Base-by-base conservation (phyloP, 768 basidiomycete genomes). In the Tephrocybe sp. region DNA sequence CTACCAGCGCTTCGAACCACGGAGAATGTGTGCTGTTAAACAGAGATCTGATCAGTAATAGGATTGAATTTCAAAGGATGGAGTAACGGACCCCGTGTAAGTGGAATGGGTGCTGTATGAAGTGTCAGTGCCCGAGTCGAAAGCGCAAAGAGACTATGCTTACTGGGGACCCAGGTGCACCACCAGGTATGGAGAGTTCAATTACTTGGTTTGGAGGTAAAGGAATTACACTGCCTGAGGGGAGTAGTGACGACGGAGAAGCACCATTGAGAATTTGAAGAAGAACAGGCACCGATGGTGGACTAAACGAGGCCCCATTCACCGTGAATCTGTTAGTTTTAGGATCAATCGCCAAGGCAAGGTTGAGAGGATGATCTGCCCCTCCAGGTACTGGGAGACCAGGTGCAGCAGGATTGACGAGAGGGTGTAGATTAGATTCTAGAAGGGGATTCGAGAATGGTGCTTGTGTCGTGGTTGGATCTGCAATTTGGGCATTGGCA, bases 41-140 rank as follows among this genome's bases (percentile, higher is more conserved):
- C 9, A 19, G 16, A 16, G 14, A 2, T 19, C 16, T 38, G 36
- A 39, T 11, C 32, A 20, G 17, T 13, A 39, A 12, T 0, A 22
- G 69, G 13, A 63, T 62, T 12, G 80, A 23, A 14, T n/a, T n/a
- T n/a, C n/a, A 45, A n/a, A 32, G 26, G 30, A 43, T n/a, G 6
- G 14, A 46, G 34, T 5, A 11, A 65, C 73, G 48, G 62, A 78
- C 75, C 2, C 76, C 77, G 49, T 77, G 77, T 22, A 78, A 55
- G 60, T 78, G 77, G 61, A 76, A 71, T 5, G 77, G 76, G 52
- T 78, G 77, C 74, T 69, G 5, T 26, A 12, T 40, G 39, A 7
- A 41, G 11, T 6, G 19, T 39, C n/a, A 50, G 23, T 36, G 5
- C 20, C 32, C 16, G 11, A 8, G 17, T 7, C 26, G 7, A 26